phyloP scores from a whole-genome alignment of 495 filamentous ascomycete species.

The Neurospora tetraspora region DNA sequence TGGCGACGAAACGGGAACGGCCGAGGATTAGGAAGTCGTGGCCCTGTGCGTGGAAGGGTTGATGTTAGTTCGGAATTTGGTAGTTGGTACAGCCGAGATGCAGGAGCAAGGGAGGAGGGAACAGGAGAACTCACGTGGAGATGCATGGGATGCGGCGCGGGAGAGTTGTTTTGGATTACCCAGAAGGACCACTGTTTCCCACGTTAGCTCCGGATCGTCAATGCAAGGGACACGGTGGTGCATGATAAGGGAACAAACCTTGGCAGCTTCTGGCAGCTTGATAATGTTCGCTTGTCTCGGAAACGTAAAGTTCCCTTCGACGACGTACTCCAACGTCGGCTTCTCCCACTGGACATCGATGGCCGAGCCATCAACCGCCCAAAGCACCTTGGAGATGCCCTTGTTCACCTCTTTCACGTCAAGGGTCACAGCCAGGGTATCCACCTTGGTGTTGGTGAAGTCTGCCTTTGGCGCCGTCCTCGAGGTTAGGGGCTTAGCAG shows the following conservation, averaged over 20 bases:
- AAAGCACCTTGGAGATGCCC: slow-evolving; percentile 1
- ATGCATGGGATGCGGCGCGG: slow-evolving; percentile 36
- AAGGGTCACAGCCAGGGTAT: neutral
- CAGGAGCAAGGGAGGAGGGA: neutral
- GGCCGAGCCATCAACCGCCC: slow-evolving; percentile 16
- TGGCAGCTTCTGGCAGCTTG: slow-evolving; percentile 23
- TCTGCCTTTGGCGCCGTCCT: neutral
- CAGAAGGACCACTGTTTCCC: slow-evolving; percentile 30
- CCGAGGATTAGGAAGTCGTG: slow-evolving; percentile 48
- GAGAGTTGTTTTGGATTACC: slow-evolving; percentile 24
- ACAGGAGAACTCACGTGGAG: slow-evolving; percentile 28
- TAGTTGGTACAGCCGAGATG: too few species aligned
- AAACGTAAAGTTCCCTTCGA: slow-evolving; percentile 25
- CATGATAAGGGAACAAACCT: slow-evolving; percentile 27
- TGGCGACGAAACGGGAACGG: slow-evolving; percentile 17
- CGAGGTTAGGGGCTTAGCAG: neutral
- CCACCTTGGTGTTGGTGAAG: neutral
- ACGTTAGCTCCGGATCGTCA: slow-evolving; percentile 8
- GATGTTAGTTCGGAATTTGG: neutral
- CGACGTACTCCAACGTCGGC: slow-evolving; percentile 29
- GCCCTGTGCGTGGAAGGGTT: slow-evolving; percentile 13
- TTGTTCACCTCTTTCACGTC: neutral
- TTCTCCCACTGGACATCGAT: slow-evolving; percentile 19
- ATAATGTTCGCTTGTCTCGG: slow-evolving; percentile 26
- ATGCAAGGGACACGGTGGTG: neutral